Conservation (phyloP, 2,329 filamentous ascomycete species). For the Pseudogymnoascus sp. region DNA sequence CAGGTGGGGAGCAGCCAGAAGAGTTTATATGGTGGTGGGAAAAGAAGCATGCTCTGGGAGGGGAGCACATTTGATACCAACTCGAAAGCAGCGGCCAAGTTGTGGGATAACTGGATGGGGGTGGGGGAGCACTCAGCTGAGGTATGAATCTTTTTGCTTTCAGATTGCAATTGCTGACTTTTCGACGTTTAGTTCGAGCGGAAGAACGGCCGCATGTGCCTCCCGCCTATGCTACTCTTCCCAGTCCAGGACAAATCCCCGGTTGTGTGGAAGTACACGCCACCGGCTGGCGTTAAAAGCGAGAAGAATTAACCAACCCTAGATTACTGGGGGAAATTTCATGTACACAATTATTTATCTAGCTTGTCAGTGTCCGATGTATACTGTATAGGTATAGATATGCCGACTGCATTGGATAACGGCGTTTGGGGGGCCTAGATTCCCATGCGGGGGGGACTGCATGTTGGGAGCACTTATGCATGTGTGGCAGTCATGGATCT, state of each 20-base stretch:
- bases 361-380: neutral
- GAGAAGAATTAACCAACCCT: neutral
- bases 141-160: conserved; percentile 14
- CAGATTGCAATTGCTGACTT: neutral
- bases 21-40: conserved; percentile 53
- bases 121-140: conserved; percentile 46
- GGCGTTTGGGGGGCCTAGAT: neutral
- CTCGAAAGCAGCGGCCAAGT: conserved; percentile 47
- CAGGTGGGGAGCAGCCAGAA: conserved; percentile 44
- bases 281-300: neutral
- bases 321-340: neutral
- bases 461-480: neutral
- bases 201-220: conserved; percentile 47
- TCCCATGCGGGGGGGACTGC: neutral
- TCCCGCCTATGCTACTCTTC: conserved; percentile 53
- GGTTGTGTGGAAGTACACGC: neutral
- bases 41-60: conserved; percentile 45
- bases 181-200: conserved; percentile 43
- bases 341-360: neutral
- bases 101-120: conserved; percentile 59
- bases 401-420: neutral
- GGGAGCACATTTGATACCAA: conserved; percentile 58
- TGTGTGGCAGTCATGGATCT: neutral
- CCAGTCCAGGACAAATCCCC: conserved; percentile 45
- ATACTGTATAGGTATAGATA: neutral